phyloP scores from a whole-genome alignment of 306 rosid genomes.

The cucumber (Cucumis sativus) region Cucumber_9930_V3 NC_026659.2:23693501-23694000 shows the following conservation, averaged over 20 bases:
- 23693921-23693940: background rate
- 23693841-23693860: too few species aligned
- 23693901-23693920: background rate
- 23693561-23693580: too few species aligned
- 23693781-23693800: too few species aligned
- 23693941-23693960: background rate
- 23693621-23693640: background rate
- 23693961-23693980: slow-evolving; percentile 67
- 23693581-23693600: background rate
- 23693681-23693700: slow-evolving; percentile 85
- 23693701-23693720: slow-evolving; percentile 51
- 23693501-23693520: too few species aligned
- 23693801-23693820: too few species aligned
- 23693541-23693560: too few species aligned
- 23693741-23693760: slow-evolving; percentile 98
- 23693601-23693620: background rate
- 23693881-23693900: too few species aligned
- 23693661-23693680: slow-evolving; percentile 55
- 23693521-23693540: too few species aligned
- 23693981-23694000: slow-evolving; percentile 79
- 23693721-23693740: slow-evolving; percentile 49
- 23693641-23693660: slow-evolving; percentile 63
- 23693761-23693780: background rate
- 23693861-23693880: too few species aligned
- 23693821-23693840: too few species aligned